Conservation (phyloP, 2,329 filamentous ascomycete genomes). For the Aureobasidium pullulans region DNA sequence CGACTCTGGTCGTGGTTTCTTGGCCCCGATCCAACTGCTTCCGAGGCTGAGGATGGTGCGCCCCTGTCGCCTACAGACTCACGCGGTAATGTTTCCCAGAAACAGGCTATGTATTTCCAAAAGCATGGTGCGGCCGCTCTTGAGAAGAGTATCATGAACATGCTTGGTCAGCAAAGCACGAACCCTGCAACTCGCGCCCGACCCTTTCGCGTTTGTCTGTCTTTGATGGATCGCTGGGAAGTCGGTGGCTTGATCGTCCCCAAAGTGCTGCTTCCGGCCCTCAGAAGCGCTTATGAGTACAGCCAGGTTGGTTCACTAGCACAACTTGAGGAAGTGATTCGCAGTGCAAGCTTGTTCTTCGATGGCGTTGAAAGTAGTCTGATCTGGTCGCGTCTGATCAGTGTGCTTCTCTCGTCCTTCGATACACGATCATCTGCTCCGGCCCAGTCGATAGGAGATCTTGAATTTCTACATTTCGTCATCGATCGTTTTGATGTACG, state of each 20-base stretch:
- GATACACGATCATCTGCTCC: slow-evolving; percentile 50
- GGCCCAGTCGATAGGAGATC: slow-evolving; percentile 47
- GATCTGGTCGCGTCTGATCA: slow-evolving; percentile 55
- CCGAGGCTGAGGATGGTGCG: slow-evolving; percentile 23
- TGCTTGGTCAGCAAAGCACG: slow-evolving; percentile 56
- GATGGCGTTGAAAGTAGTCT: slow-evolving; percentile 92
- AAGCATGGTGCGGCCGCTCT: slow-evolving; percentile 68
- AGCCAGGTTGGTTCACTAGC: slow-evolving; percentile 58
- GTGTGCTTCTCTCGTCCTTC: slow-evolving; percentile 15
- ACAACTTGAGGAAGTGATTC: slow-evolving; percentile 77
- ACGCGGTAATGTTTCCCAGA: slow-evolving; percentile 45
- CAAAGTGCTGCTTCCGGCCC: slow-evolving; percentile 77
- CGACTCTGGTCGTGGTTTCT: slow-evolving; percentile 95
- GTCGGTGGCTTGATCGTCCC: slow-evolving; percentile 86
- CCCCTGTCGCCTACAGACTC: slow-evolving; percentile 24
- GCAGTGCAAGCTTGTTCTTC: slow-evolving; percentile 92
- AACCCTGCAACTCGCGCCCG: slow-evolving; percentile 63
- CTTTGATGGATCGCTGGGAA: slow-evolving; percentile 97
- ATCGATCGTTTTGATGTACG: slow-evolving; percentile 82
- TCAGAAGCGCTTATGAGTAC: slow-evolving; percentile 72
- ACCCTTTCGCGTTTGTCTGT: slow-evolving; percentile 86
- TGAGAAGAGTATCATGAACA: slow-evolving; percentile 64
- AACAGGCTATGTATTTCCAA: slow-evolving; percentile 67
- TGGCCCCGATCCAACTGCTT: slow-evolving; percentile 58
- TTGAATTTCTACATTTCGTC: slow-evolving; percentile 74